Evolutionary conservation across 2,329 filamentous ascomycete species (phyloP).

Genomic region (Monascus ruber): DNA sequence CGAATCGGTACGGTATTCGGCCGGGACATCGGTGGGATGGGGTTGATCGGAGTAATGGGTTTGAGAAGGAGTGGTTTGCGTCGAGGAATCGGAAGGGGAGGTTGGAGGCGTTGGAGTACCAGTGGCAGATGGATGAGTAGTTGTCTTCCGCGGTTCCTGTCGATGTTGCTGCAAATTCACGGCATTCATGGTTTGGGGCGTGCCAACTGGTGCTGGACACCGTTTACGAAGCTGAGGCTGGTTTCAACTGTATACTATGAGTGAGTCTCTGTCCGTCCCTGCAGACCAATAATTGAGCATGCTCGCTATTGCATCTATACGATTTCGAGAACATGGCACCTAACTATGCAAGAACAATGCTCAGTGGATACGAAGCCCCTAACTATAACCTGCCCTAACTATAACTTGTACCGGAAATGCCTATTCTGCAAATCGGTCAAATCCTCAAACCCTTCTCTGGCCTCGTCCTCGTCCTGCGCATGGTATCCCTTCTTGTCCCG

Average conservation of each 20-base stretch:
- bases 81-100: conserved; percentile 68
- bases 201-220: not conserved
- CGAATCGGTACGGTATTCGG: conserved; percentile 86
- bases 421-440: conserved; percentile 3
- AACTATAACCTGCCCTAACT: too few relatives aligned
- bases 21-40: conserved; percentile 96
- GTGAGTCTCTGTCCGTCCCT: too few relatives aligned
- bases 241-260: too few relatives aligned
- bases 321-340: too few relatives aligned
- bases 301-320: too few relatives aligned
- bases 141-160: not conserved
- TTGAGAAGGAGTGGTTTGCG: conserved; percentile 86
- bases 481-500: not conserved
- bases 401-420: conserved; percentile 1
- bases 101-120: conserved; percentile 71
- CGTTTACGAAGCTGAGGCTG: too few relatives aligned
- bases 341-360: too few relatives aligned
- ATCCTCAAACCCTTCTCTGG: conserved; percentile 3
- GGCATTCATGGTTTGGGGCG: not conserved
- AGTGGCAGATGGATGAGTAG: conserved; percentile 93
- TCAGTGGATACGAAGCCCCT: too few relatives aligned
- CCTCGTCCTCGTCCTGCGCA: conserved; percentile 1
- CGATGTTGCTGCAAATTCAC: not conserved
- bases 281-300: too few relatives aligned
- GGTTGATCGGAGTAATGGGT: conserved; percentile 85